These are phyloP conservation scores for Triticum turgidum DNA, from an alignment of 176 grass and related monocot genomes.

Conservation along the genomic window DNA sequence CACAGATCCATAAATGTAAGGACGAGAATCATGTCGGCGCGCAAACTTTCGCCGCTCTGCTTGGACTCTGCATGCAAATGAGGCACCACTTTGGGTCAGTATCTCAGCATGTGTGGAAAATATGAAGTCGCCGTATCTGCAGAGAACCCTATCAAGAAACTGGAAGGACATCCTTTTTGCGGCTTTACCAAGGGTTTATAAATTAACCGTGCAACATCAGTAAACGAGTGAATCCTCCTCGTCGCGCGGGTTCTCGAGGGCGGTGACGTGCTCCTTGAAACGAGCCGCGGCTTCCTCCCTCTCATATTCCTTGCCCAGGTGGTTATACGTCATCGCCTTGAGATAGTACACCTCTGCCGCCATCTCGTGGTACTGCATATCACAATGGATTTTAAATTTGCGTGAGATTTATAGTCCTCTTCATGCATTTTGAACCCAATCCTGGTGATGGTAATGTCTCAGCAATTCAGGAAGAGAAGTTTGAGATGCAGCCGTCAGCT, in stretches of 20 bases:
- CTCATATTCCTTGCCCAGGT: slow-evolving; percentile 46
- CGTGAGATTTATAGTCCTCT: not conserved
- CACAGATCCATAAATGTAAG: too few species aligned
- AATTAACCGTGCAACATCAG: not conserved
- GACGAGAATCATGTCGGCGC: too few species aligned
- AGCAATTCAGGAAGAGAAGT: not conserved
- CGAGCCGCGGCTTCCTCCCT: slow-evolving; percentile 63
- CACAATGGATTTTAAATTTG: not conserved
- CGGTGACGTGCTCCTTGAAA: slow-evolving; percentile 62
- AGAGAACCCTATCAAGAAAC: too few species aligned
- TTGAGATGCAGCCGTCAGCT: not conserved
- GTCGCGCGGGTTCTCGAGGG: slow-evolving; percentile 52
- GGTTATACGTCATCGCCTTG: slow-evolving; percentile 70
- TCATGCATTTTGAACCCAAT: not conserved
- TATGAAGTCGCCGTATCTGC: too few species aligned
- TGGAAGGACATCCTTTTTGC: too few species aligned
- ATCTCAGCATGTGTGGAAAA: too few species aligned
- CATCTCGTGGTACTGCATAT: slow-evolving; percentile 82
- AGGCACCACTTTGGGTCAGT: too few species aligned
- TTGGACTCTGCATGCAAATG: too few species aligned
- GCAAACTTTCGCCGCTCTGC: too few species aligned
- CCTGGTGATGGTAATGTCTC: not conserved
- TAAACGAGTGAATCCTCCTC: slow-evolving; percentile 53
- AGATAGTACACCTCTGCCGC: slow-evolving; percentile 79
- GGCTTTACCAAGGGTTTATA: too few species aligned